Evolutionary conservation across 371 early-diverging fungal genomes (phyloP), one percentile per base, ranked within the genome.

Genomic region (Enterospora canceri): DNA sequence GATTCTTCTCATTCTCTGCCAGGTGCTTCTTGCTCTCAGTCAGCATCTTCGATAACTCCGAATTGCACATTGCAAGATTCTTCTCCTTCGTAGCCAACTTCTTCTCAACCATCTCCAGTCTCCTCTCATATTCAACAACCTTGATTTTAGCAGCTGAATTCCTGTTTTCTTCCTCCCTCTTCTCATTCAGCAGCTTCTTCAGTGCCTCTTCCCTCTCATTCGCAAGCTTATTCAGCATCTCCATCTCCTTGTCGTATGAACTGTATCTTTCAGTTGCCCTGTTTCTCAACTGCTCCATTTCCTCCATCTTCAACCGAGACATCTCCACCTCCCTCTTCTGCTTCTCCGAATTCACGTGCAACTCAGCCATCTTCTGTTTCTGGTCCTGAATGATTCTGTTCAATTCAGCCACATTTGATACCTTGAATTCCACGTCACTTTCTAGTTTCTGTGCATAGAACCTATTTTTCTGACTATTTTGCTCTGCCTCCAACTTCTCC

Each of bases 211-310:
- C 70, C 53, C 69, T 75, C 48, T 77, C 70, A 2, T 72, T 58
- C 23, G 69, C 63, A 31, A 60, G 23, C 15, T 29, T 18, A 46
- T 72, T 68, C n/a, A 74, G 54, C 4, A 56, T 30, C 16, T 48
- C 24, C n/a, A 65, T 58, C 56, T 77, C 78, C 30, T 67, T 70
- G 48, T 74, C 72, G 24, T 65, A 64, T 35, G 67, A 58, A 54
- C 58, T 64, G 15, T 50, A 33, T 60, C 62, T 66, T 54, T 72
- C 58, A 23, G 49, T 55, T 31, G 30, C 24, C 16, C 34, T 67
- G 46, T 62, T 51, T 49, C 55, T 70, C 3, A 58, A 49, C n/a
- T 18, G 28, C 16, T 73, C 67, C 2, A 72, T 61, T 54, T 63
- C 70, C 33, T 65, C 71, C 0, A 57, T 49, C 28, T 23, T 31